Conservation (phyloP, 495 filamentous ascomycete genomes). For the Terfezia claveryi region DNA sequence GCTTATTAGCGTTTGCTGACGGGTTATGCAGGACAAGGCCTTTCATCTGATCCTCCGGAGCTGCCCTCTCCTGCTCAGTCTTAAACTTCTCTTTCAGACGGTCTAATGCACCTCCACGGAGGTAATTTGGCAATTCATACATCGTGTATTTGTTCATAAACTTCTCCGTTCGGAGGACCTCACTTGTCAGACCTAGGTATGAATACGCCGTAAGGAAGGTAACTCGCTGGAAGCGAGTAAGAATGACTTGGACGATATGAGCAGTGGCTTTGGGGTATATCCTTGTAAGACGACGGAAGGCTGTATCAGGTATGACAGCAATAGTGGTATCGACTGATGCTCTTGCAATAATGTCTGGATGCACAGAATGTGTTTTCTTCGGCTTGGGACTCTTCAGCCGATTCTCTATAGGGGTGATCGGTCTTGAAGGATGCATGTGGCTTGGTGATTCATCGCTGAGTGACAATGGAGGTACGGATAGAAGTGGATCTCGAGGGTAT, state of each 20-base stretch:
- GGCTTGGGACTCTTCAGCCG: constrained; percentile 15
- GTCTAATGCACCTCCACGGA: constrained; percentile 63
- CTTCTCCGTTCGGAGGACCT: constrained; percentile 75
- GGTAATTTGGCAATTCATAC: constrained; percentile 75
- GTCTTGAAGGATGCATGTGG: constrained; percentile 1
- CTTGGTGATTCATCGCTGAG: constrained; percentile 27
- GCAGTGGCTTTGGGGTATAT: constrained; percentile 91
- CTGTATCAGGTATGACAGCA: constrained; percentile 89
- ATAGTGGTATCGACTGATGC: constrained; percentile 97
- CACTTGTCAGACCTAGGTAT: constrained; percentile 74
- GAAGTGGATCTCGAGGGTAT: constrained; percentile 15
- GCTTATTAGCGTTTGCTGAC: constrained; percentile 30
- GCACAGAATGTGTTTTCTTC: constrained; percentile 49
- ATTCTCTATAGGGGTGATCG: constrained; percentile 9
- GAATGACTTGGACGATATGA: constrained; percentile 91
- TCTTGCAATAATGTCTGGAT: constrained; percentile 88
- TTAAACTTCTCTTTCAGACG: constrained; percentile 85
- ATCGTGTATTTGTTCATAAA: constrained; percentile 82
- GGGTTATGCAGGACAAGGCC: constrained; percentile 91
- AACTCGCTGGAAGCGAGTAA: constrained; percentile 81
- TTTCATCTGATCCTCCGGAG: constrained; percentile 52
- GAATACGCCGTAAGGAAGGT: constrained; percentile 84
- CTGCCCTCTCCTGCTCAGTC: constrained; percentile 62
- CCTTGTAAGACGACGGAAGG: constrained; percentile 78
- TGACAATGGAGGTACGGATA: constrained; percentile 49